Base-by-base conservation (phyloP, 2,329 filamentous ascomycete genomes). In the Cytospora chrysosperma region DNA sequence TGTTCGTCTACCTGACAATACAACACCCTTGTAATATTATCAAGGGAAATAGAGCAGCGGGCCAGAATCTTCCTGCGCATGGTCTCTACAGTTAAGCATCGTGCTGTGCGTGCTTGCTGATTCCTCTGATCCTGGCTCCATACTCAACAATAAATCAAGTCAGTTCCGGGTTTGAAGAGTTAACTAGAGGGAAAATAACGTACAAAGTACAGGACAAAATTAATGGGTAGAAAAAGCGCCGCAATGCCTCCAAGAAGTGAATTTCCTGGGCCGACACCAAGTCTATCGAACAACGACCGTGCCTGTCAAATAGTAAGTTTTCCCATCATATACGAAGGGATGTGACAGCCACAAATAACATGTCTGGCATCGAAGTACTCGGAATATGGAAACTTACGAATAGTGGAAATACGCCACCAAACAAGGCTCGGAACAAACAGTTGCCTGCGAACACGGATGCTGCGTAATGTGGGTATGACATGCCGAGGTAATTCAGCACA, bases 241-340 rank as follows among this genome's bases (percentile, higher is more conserved):
- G 68, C 68, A 40, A 69, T 59, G n/a, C 65, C 67, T 5, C 68
- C 68, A 13, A 70, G 61, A 2, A 70, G 61, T 3, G 68, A 69
- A 37, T 68, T 70, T 0, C 68, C 68, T 5, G 65, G 65, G 7
- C 68, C 68, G 13, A 70, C 53, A 13, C 67, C 68, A 30, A 70
- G 68, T 27, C 56, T 58, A 10, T 61, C 52, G 59, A 68, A 70
- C 7, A 69, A 59, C 30, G 64, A 50, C n/a, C 60, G 62, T 24
- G 67, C 67, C 67, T 55, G 13, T 37, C 30, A 19, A 19, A 3
- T 17, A 40, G 32, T 10, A 13, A 34, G 12, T 15, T 34, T 34
- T 34, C 4, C 32, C 12, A 13, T 34, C 10, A 34, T 10, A 3
- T 15, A 34, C 12, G 15, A 15, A 13, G 32, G 32, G 15, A 15